Evolutionary conservation across 305 asterid genomes (phyloP).

Genomic region (Galium porrigens): DNA sequence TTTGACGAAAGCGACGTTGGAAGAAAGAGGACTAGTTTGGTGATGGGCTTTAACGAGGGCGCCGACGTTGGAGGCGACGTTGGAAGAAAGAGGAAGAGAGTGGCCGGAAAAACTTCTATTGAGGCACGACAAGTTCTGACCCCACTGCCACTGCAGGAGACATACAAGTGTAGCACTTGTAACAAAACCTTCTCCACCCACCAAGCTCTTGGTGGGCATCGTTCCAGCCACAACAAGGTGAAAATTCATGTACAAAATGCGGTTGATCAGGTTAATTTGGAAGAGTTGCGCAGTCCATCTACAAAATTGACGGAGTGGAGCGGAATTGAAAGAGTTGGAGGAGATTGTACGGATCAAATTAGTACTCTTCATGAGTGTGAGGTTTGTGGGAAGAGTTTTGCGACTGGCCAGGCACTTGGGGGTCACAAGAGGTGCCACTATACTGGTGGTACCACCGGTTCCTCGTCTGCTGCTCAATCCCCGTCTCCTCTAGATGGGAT

Average conservation of each 20-base stretch:
- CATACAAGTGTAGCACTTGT: slow-evolving; percentile 26
- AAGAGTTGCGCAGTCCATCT: not conserved
- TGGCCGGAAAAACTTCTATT: not conserved
- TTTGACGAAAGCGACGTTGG: no score
- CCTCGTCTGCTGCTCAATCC: not conserved
- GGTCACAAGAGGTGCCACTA: slow-evolving; percentile 21
- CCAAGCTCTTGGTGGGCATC: slow-evolving; percentile 53
- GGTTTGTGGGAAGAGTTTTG: slow-evolving; percentile 10
- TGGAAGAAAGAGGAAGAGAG: not conserved
- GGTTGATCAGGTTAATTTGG: not conserved
- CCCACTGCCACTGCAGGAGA: not conserved
- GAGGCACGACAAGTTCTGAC: not conserved
- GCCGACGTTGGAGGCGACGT: not conserved
- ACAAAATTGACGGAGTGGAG: not conserved
- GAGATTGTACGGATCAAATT: not conserved
- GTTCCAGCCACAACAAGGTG: slow-evolving; percentile 40
- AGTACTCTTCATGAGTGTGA: slow-evolving; percentile 8
- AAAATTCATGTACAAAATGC: slow-evolving; percentile 23
- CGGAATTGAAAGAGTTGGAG: not conserved
- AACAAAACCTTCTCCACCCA: slow-evolving; percentile 18
- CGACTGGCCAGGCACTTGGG: slow-evolving; percentile 18
- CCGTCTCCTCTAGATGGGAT: not conserved
- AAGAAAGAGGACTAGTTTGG: no score
- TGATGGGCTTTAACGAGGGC: not conserved
- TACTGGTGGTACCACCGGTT: no score